Conservation (phyloP, 768 basidiomycete species). For the Paxillus rubicundulus region DNA sequence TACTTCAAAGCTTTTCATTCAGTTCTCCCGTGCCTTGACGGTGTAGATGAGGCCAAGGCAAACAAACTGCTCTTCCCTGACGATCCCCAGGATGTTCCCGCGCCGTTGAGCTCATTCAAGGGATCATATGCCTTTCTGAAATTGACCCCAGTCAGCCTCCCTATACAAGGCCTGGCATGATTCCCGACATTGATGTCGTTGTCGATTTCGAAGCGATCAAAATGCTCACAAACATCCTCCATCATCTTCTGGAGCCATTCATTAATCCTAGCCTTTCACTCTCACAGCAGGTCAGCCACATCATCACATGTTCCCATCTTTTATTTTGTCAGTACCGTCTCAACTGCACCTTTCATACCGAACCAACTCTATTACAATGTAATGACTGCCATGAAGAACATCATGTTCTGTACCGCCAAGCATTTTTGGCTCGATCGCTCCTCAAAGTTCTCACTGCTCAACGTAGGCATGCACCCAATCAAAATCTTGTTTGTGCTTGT, state of each 20-base stretch:
- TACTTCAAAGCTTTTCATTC: neutral
- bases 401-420: conserved; percentile 13
- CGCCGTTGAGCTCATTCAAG: conserved; percentile 26
- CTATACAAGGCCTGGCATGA: neutral
- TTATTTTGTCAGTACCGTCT: too few relatives aligned
- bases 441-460: conserved; percentile 19
- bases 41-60: neutral
- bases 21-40: neutral
- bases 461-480: conserved; percentile 25
- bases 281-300: conserved; percentile 5
- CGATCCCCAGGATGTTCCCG: conserved; percentile 34
- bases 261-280: conserved; percentile 20
- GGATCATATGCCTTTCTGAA: conserved; percentile 1
- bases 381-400: conserved; percentile 29
- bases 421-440: conserved; percentile 21
- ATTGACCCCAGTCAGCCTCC: neutral
- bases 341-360: conserved; percentile 19
- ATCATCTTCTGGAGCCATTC: conserved; percentile 25
- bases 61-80: conserved; percentile 23
- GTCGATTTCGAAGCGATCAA: conserved; percentile 1
- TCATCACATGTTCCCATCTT: too few relatives aligned
- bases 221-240: conserved; percentile 9
- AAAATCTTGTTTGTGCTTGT: neutral
- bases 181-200: neutral
- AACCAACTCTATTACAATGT: conserved; percentile 21